Evolutionary conservation across 345 rosid species (phyloP), one percentile per base, ranked within the genome.

Genomic region (Brassica rapa): DNA sequence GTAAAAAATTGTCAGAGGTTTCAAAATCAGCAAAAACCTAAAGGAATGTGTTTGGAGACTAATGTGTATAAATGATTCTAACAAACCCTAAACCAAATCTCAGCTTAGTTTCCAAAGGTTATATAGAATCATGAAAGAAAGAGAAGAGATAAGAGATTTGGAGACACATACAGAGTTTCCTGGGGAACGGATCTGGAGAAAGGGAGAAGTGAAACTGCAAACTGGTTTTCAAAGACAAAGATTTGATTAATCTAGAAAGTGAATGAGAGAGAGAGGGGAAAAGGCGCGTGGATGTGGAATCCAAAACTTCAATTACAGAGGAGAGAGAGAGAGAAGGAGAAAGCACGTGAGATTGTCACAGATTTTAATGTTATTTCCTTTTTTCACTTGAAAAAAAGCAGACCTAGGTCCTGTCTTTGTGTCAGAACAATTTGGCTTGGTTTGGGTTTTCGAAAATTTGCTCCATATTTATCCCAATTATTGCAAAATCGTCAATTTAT

Each of bases 331-430:
- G 84, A 69, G 56, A 66, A 5, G 55, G 55, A 51, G 16, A 4
- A 51, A 51, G 81, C 92, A 88, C 91, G 92, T 90, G 92, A 86
- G 76, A 80, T 84, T 51, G 56, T 51, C 56, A 51, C 56, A 51
- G 56, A 51, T n/a, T 51, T 51, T 51, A 51, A 51, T 51, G 56
- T 51, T 35, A 0, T 16, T 51, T 51, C 56, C 56, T 53, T 59
- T 76, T 29, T 46, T 30, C 53, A 72, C 24, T 61, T 51, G 56
- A 21, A 49, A 51, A 51, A 53, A 53, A 53, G 60, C 60, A 53
- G 60, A 53, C 6, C 60, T 53, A 53, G 60, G 60, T 53, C 60
- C 24, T 53, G 60, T 53, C 60, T 53, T 37, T 53, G 60, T 53
- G 60, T 53, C 60, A 16, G 60, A 53, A 6, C 8, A 1, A 51